These are phyloP conservation scores for Cryptococcus deneoformans DNA, from an alignment of 1,284 basidiomycete species.

Conservation along the genomic window DNA sequence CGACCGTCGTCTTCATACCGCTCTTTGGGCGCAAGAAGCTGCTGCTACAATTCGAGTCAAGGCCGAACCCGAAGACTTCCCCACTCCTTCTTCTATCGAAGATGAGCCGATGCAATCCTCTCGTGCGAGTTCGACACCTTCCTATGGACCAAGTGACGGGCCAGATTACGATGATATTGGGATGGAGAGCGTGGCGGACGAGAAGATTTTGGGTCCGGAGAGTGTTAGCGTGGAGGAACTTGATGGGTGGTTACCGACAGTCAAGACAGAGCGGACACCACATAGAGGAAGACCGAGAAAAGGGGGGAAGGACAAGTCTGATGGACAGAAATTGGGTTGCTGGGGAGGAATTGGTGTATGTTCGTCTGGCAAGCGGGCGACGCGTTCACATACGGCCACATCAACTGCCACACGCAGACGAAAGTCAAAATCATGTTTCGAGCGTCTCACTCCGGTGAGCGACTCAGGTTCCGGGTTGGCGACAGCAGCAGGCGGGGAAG, in stretches of 20 bases:
- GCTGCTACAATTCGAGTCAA: conserved; percentile 35
- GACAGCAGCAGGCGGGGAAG: neutral
- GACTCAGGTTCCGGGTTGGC: neutral
- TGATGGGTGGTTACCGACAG: conserved; percentile 38
- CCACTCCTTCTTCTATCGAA: conserved; percentile 34
- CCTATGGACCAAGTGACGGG: conserved; percentile 33
- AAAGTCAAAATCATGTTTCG: conserved; percentile 4
- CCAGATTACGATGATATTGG: conserved; percentile 27
- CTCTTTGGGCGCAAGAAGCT: conserved; percentile 40
- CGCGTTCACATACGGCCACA: conserved; percentile 7
- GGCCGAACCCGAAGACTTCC: conserved; percentile 40
- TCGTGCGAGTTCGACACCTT: conserved; percentile 23
- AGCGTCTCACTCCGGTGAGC: conserved; percentile 9
- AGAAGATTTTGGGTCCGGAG: conserved; percentile 39
- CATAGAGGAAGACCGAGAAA: conserved; percentile 17
- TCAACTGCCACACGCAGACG: conserved; percentile 5
- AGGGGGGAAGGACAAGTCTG: conserved; percentile 4
- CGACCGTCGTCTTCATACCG: conserved; percentile 37
- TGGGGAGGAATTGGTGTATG: conserved; percentile 45
- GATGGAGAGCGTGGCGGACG: conserved; percentile 18
- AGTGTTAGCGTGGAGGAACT: conserved; percentile 43
- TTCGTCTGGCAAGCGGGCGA: conserved; percentile 6
- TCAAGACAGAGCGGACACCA: conserved; percentile 22
- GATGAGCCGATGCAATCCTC: conserved; percentile 24
- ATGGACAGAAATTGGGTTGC: conserved; percentile 17